Base-by-base conservation (phyloP, 495 filamentous ascomycete species). In the Halenospora varia region DNA sequence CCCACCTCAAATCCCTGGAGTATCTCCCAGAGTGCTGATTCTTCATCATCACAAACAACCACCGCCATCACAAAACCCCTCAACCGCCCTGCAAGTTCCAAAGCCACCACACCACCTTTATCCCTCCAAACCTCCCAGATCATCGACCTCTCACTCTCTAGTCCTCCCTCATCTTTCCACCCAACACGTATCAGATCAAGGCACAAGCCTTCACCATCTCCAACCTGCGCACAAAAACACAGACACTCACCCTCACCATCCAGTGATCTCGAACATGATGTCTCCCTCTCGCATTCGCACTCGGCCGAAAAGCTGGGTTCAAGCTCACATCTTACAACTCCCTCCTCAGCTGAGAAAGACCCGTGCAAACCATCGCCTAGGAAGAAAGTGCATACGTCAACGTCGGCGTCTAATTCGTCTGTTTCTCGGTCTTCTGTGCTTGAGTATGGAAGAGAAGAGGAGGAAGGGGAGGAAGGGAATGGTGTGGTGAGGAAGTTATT, bases 1-100 rank as follows among this genome's bases (percentile, higher is more conserved):
- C 53, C 56, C 29, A 62, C 54, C 40, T 51, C 57, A 10, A 66
- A 66, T 50, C 63, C 63, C 2, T 62, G 57, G 63, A 47, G 42
- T 3, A 17, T 52, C 10, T 50, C 59, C 23, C 20, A 25, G 2
- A 10, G 17, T 15, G 46, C 55, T n/a, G n/a, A n/a, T n/a, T n/a
- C n/a, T 25, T 26, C 55, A 8, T n/a, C 50, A 35, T 18, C 42
- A 9, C 45, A 54, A 48, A 1, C 26, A 2, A 25, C 6, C 10
- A 24, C 48, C 1, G 2, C 25, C 10, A 41, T 47, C 20, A 54
- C 35, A n/a, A 61, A 59, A 49, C 50, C 22, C 19, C 13, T 56
- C 42, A 40, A 2, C 40, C 51, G 41, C 19, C 19, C 13, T 17
- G 22, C 23, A 29, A 46, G 57, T 56, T 44, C 41, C n/a, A n/a